Conservation (phyloP, 2,329 filamentous ascomycete genomes). For the Stachybotrys elegans region DNA sequence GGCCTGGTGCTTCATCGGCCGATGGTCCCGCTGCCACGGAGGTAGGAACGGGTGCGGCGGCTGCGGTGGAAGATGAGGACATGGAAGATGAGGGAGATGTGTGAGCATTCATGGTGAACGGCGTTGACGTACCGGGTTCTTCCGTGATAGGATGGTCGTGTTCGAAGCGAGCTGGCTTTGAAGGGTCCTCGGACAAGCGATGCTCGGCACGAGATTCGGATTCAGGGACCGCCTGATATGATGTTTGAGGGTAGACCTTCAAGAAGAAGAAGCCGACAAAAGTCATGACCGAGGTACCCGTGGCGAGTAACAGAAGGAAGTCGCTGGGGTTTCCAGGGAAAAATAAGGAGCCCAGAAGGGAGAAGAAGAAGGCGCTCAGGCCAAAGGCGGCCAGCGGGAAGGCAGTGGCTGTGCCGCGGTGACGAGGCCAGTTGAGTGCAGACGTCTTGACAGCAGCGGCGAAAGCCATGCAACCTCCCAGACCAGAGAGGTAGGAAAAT, state of each 20-base stretch:
- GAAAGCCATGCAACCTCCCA: slow-evolving; percentile 91
- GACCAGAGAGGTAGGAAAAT: slow-evolving; percentile 78
- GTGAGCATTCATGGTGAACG: not conserved
- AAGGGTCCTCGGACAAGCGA: slow-evolving; percentile 36
- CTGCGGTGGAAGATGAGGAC: not conserved
- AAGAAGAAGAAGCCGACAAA: slow-evolving; percentile 81
- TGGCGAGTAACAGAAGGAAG: slow-evolving; percentile 74
- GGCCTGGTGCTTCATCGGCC: not conserved
- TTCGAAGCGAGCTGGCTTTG: slow-evolving; percentile 20
- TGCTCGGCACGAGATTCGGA: slow-evolving; percentile 30
- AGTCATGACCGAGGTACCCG: slow-evolving; percentile 72
- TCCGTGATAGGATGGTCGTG: slow-evolving; percentile 16
- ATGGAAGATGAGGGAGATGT: not conserved
- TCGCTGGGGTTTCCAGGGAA: slow-evolving; percentile 80
- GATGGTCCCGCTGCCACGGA: not conserved
- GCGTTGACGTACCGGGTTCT: slow-evolving; percentile 62
- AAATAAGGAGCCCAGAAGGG: slow-evolving; percentile 66
- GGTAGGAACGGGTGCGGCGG: not conserved
- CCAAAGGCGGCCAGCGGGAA: slow-evolving; percentile 92
- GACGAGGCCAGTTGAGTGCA: slow-evolving; percentile 85
- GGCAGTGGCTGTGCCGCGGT: slow-evolving; percentile 88
- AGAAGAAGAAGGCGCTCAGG: slow-evolving; percentile 94
- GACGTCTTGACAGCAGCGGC: slow-evolving; percentile 79
- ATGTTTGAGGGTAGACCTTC: slow-evolving; percentile 58
- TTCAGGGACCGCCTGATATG: slow-evolving; percentile 53